Base-by-base conservation (phyloP, 768 basidiomycete genomes). In the Mycena rebaudengoi region DNA sequence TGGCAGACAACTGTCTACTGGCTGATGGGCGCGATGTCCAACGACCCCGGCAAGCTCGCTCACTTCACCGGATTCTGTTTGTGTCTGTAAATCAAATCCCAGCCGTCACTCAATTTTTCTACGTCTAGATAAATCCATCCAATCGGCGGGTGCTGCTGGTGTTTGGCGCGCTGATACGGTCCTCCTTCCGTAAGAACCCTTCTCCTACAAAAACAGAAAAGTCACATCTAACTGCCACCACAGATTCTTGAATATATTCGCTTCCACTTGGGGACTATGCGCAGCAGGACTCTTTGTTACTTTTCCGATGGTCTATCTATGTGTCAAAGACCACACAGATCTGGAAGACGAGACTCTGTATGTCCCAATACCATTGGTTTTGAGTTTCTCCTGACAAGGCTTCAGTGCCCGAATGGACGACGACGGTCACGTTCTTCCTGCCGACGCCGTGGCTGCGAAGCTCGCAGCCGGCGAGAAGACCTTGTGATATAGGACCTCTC, bases 1-100 rank as follows among this genome's bases (percentile, higher is more conserved):
- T 95, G 92, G 91, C 94, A 95, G 73, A 93, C 91, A 1, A 87
- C 87, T 0, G 87, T 88, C 6, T 92, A 93, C 73, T 92, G 91
- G 91, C 79, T 91, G 68, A 89, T 92, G 85, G 92, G 92, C 39
- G 89, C 91, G 13, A 91, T 95, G 89, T 91, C 91, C 21, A 94
- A 94, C 67, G 88, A 94, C 73, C 87, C 91, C 8, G 85, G 83
- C 2, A 92, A 92, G 72, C 85, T 95, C 21, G 92, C 92, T 0
- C 85, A 92, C 71, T 90, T 95, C 69, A 80, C 88, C 16, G 94
- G 93, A 40, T 91, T 95, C 70, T 94, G 92, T 94, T 72, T 69
- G 90, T 83, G 11, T 64, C 32, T 23, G 32, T 23, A 23, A 37
- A 55, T 23, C 28, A 49, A 4, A 46, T 20, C 40, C 16, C 40